Evolutionary conservation across 1,284 basidiomycete species (phyloP).

Genomic region (Ganoderma leucocontextum): DNA sequence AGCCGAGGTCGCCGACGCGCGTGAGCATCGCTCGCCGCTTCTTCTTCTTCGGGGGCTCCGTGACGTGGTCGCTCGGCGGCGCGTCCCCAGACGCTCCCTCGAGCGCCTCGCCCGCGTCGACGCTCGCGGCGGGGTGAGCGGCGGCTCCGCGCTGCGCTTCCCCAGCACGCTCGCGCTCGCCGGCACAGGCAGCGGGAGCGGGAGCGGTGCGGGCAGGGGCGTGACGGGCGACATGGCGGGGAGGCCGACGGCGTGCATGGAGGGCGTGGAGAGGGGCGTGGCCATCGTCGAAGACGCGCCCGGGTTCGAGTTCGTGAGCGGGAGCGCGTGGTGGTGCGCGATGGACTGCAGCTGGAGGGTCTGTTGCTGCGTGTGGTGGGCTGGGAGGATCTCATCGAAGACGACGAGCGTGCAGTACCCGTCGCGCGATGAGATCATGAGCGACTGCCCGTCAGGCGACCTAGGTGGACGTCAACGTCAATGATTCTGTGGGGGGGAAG

Average conservation of each 20-base stretch:
- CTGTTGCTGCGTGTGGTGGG: slow-evolving; percentile 88
- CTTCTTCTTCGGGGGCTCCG: slow-evolving; percentile 84
- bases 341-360: slow-evolving; percentile 88
- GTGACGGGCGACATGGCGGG: slow-evolving; percentile 49
- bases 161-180: slow-evolving; percentile 32
- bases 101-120: slow-evolving; percentile 43
- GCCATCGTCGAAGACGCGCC: slow-evolving; percentile 36
- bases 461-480: slow-evolving; percentile 51
- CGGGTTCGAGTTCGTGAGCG: slow-evolving; percentile 52
- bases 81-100: slow-evolving; percentile 14
- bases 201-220: slow-evolving; percentile 26
- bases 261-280: slow-evolving; percentile 51
- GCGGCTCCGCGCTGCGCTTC: slow-evolving; percentile 58
- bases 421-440: slow-evolving; percentile 93
- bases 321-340: slow-evolving; percentile 81
- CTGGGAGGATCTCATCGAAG: slow-evolving; percentile 89
- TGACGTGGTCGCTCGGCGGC: slow-evolving; percentile 34
- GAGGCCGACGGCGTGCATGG: slow-evolving; percentile 46
- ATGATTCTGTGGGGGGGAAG: slow-evolving; percentile 1
- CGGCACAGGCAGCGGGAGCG: slow-evolving; percentile 43
- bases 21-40: slow-evolving; percentile 88
- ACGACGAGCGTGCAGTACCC: slow-evolving; percentile 97
- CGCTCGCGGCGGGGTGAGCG: slow-evolving; percentile 59
- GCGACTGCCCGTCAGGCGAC: slow-evolving; percentile 94
- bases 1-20: slow-evolving; percentile 67